A percentile compares a stretch with the other conserved stretches of the same genome.
Evolutionary conservation across 495 filamentous ascomycete species (phyloP).

Genomic region (Talaromyces stipitatus): DNA sequence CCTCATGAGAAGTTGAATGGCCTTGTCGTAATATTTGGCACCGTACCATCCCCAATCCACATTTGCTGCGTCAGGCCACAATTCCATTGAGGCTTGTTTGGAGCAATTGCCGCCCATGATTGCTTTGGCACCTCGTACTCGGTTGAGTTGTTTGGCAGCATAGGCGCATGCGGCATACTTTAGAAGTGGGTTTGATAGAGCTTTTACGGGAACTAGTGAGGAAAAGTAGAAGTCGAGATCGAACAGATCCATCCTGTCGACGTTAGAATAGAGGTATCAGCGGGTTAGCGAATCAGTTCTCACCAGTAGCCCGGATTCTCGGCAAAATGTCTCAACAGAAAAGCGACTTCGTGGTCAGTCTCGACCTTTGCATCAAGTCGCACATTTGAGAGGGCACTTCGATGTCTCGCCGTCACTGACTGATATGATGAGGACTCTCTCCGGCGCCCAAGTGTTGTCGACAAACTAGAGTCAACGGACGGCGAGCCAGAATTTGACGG

Average conservation of each 20-base stretch:
- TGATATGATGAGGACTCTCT: conserved; percentile 23
- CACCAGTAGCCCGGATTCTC: conserved; percentile 53
- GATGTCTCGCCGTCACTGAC: conserved; percentile 13
- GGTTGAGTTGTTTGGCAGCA: conserved; percentile 53
- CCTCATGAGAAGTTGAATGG: conserved; percentile 52
- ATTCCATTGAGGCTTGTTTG: conserved; percentile 44
- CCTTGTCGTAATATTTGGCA: conserved; percentile 34
- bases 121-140: conserved; percentile 44
- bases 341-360: conserved; percentile 50
- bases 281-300: conserved; percentile 11
- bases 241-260: conserved; percentile 56
- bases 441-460: conserved; percentile 20
- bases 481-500: conserved; percentile 43
- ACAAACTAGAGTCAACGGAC: conserved; percentile 36
- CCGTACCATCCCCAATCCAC: conserved; percentile 50
- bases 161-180: conserved; percentile 55
- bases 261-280: background rate
- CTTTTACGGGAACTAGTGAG: conserved; percentile 49
- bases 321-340: conserved; percentile 53
- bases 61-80: conserved; percentile 36
- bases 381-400: conserved; percentile 10
- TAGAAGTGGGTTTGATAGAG: conserved; percentile 47
- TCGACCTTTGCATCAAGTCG: conserved; percentile 26
- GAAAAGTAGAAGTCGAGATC: conserved; percentile 54
- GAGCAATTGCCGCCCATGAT: conserved; percentile 40